These are phyloP conservation scores for Cystobasidiaceae sp. DNA, from an alignment of 1,284 basidiomycete species.

Conservation along the genomic window DNA sequence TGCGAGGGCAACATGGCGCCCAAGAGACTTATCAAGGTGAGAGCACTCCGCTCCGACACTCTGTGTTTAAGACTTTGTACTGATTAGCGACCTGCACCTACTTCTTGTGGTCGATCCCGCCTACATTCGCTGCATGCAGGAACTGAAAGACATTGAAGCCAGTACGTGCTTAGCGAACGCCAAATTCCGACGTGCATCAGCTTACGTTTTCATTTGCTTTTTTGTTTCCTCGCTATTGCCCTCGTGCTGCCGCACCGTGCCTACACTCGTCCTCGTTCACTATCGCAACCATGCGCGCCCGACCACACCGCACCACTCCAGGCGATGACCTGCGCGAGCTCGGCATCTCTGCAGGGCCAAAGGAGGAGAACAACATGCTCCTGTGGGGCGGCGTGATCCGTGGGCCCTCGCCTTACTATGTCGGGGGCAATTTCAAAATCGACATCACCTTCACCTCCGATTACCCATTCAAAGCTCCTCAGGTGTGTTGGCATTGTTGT, in stretches of 20 bases:
- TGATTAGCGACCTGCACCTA: too few species aligned
- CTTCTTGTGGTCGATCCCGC: too few species aligned
- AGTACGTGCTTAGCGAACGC: not conserved
- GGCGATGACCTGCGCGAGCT: slow-evolving; percentile 24
- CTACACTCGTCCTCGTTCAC: too few species aligned
- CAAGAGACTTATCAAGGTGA: slow-evolving; percentile 23
- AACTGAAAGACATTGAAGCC: slow-evolving; percentile 21
- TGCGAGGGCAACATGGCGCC: slow-evolving; percentile 19
- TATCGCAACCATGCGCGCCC: too few species aligned
- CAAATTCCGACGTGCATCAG: not conserved
- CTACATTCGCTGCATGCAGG: too few species aligned
- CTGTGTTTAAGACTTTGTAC: too few species aligned
- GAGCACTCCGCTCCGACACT: too few species aligned
- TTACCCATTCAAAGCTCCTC: slow-evolving; percentile 85
- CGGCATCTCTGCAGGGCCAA: slow-evolving; percentile 23
- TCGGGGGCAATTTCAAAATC: slow-evolving; percentile 71
- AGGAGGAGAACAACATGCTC: slow-evolving; percentile 27
- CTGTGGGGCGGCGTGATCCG: slow-evolving; percentile 13
- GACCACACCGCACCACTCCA: too few species aligned
- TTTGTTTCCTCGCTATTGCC: not conserved
- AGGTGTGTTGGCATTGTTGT: slow-evolving; percentile 52
- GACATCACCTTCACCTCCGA: slow-evolving; percentile 62
- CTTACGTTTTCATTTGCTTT: not conserved
- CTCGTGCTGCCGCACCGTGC: not conserved
- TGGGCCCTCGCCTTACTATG: slow-evolving; percentile 28